phyloP scores from a whole-genome alignment of 805 yeast genomes.

The Candida caryicola region DNA sequence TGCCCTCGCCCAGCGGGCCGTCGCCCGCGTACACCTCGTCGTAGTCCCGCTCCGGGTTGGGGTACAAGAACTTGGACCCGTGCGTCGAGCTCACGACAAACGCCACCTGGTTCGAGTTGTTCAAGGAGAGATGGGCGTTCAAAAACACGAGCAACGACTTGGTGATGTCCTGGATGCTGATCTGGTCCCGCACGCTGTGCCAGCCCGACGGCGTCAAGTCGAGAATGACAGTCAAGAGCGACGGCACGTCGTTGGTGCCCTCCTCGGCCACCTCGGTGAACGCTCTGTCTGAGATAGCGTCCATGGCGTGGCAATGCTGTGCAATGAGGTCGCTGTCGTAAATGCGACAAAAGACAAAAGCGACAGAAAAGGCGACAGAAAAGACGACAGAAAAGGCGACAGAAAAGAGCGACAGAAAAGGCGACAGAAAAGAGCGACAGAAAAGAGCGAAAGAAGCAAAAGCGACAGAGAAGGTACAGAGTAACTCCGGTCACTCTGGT shows the following conservation, averaged over 20 bases:
- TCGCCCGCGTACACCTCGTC: constrained; percentile 10
- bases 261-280: constrained; percentile 39
- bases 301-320: constrained; percentile 41
- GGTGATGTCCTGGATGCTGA: constrained; percentile 56
- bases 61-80: constrained; percentile 71
- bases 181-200: constrained; percentile 45
- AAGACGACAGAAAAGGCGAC: background rate
- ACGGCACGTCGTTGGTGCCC: constrained; percentile 51
- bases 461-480: no score
- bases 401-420: no score
- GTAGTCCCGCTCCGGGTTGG: constrained; percentile 34
- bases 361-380: background rate
- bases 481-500: no score
- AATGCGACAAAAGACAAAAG: no score
- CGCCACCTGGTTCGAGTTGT: constrained; percentile 80
- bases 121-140: constrained; percentile 84
- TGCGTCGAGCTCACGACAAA: constrained; percentile 71
- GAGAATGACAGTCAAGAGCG: constrained; percentile 70
- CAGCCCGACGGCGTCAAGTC: constrained; percentile 77
- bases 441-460: no score
- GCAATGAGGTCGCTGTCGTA: background rate
- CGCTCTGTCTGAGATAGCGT: constrained; percentile 62
- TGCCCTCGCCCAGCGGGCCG: background rate
- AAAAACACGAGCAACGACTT: constrained; percentile 70
- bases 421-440: background rate